These are phyloP conservation scores for Naganishia sp. DNA, from an alignment of 1,284 basidiomycete genomes.

Conservation along the genomic window DNA sequence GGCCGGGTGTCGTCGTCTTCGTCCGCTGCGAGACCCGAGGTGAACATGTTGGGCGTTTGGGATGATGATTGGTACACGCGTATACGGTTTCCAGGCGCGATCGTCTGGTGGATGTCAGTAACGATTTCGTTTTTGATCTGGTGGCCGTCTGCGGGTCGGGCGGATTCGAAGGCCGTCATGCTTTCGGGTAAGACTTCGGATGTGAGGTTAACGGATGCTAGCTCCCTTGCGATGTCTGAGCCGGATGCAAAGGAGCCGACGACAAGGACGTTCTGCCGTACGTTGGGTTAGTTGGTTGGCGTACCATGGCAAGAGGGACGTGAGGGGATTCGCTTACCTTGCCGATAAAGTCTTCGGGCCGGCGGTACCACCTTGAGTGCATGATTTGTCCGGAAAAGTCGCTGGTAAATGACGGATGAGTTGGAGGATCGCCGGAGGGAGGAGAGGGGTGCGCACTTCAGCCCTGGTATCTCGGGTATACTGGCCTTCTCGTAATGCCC, in stretches of 20 bases:
- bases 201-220: constrained; percentile 48
- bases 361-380: constrained; percentile 57
- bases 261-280: constrained; percentile 55
- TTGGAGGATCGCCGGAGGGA: neutral
- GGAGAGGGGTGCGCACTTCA: constrained; percentile 41
- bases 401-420: constrained; percentile 28
- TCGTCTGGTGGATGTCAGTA: constrained; percentile 5
- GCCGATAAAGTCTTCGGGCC: constrained; percentile 44
- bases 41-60: constrained; percentile 25
- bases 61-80: constrained; percentile 29
- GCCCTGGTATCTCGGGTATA: constrained; percentile 53
- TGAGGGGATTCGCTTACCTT: constrained; percentile 27
- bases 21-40: constrained; percentile 11
- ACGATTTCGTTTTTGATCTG: neutral
- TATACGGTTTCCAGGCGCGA: constrained; percentile 31
- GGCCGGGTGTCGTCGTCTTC: constrained; percentile 31
- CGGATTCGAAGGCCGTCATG: constrained; percentile 12
- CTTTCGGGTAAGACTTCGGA: constrained; percentile 25
- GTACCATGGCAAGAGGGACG: neutral
- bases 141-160: constrained; percentile 3
- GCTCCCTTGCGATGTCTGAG: constrained; percentile 58
- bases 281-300: neutral
- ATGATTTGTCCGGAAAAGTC: constrained; percentile 52
- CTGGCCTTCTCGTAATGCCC: constrained; percentile 58
- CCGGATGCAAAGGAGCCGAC: constrained; percentile 59